A percentile compares a stretch with the other conserved stretches of the same genome.
Conservation (phyloP, 129 eudicot genomes). For the Lactuca saligna region DNA sequence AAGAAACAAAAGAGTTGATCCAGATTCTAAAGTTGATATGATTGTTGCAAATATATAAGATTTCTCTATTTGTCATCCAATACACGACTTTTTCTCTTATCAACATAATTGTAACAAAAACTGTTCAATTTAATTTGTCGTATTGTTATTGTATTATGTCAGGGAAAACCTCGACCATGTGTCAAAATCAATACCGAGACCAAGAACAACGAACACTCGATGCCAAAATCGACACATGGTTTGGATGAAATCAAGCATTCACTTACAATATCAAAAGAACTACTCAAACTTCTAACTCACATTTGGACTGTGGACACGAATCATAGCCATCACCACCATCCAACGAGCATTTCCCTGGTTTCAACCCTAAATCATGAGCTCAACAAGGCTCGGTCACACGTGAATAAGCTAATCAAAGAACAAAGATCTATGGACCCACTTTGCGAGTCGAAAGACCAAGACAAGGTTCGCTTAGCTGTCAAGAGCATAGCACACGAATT, state of each 20-base stretch:
- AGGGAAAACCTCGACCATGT: conserved; percentile 30
- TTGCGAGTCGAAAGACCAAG: conserved; percentile 55
- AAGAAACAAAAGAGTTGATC: too few relatives aligned
- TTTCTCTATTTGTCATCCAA: neutral
- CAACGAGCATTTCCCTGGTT: conserved; percentile 56
- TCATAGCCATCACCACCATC: conserved; percentile 21
- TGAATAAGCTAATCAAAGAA: conserved; percentile 61
- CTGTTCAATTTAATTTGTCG: neutral
- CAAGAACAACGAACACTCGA: conserved; percentile 19
- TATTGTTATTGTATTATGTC: neutral
- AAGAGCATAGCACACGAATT: conserved; percentile 51
- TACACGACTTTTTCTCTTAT: too few relatives aligned
- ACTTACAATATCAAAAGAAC: conserved; percentile 62
- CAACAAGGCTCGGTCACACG: conserved; percentile 54
- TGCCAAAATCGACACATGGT: conserved; percentile 33
- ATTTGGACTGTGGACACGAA: conserved; percentile 46
- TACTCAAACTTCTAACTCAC: conserved; percentile 61
- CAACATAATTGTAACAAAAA: too few relatives aligned
- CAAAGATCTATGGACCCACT: conserved; percentile 28
- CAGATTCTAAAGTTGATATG: too few relatives aligned
- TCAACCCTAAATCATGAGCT: conserved; percentile 77
- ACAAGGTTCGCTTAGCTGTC: conserved; percentile 53
- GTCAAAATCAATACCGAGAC: conserved; percentile 25
- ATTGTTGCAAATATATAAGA: neutral
- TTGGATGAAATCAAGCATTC: conserved; percentile 61